Evolutionary conservation across 2,329 filamentous ascomycete genomes (phyloP).

Genomic region (Aureobasidium sp.): DNA sequence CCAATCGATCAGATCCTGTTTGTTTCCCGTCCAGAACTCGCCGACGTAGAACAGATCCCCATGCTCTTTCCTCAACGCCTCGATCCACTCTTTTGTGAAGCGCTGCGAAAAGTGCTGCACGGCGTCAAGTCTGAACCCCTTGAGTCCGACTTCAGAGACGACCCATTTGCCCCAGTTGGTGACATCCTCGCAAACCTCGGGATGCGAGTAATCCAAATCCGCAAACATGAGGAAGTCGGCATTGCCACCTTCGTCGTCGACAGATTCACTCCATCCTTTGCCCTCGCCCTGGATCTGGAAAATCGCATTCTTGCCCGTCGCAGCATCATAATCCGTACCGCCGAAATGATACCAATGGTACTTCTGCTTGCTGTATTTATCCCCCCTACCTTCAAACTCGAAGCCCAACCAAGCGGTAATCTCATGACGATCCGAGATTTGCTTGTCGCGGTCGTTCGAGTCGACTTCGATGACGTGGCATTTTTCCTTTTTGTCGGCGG

Average conservation of each 20-base stretch:
- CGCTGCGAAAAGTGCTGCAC: constrained; percentile 61
- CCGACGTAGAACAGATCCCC: constrained; percentile 55
- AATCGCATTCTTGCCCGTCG: constrained; percentile 49
- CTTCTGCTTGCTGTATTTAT: constrained; percentile 53
- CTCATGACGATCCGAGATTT: constrained; percentile 47
- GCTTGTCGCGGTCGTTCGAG: constrained; percentile 44
- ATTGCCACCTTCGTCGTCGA: constrained; percentile 58
- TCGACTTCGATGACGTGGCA: constrained; percentile 58
- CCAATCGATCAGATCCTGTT: constrained; percentile 49
- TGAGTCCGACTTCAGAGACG: constrained; percentile 49
- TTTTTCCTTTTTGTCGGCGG: constrained; percentile 56
- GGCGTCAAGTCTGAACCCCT: constrained; percentile 61
- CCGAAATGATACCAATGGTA: constrained; percentile 61
- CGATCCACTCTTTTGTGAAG: constrained; percentile 57
- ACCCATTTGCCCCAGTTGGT: constrained; percentile 62
- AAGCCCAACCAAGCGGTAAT: constrained; percentile 63
- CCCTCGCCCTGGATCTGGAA: constrained; percentile 57
- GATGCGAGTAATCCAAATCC: constrained; percentile 56
- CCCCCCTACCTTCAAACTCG: constrained; percentile 52
- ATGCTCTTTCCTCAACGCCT: constrained; percentile 42
- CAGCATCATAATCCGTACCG: constrained; percentile 56
- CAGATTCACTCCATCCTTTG: constrained; percentile 54
- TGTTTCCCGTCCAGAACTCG: constrained; percentile 59
- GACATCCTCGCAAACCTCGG: constrained; percentile 56
- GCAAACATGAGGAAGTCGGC: constrained; percentile 62